A percentile compares a stretch with the other conserved stretches of the same genome.
Conservation (phyloP, 257 asterid species). For the Capsicum chinense region DNA sequence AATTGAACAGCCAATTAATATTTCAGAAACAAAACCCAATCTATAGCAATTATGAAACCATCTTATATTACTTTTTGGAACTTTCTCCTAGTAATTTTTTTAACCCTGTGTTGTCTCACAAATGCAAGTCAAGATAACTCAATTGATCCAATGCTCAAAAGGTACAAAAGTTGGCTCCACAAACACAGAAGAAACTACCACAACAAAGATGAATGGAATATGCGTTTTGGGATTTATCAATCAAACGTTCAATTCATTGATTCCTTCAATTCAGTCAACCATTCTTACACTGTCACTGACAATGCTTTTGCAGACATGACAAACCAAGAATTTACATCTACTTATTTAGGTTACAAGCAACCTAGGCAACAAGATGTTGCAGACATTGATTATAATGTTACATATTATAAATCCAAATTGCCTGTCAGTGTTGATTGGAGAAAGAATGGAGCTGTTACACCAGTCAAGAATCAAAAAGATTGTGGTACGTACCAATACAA, state of each 20-base stretch:
- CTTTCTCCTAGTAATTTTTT: conserved; percentile 31
- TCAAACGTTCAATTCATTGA: conserved; percentile 55
- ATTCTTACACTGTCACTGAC: conserved; percentile 57
- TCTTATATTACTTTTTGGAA: conserved; percentile 29
- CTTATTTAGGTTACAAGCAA: conserved; percentile 52
- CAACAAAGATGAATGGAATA: conserved; percentile 53
- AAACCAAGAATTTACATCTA: conserved; percentile 58
- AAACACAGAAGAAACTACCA: conserved; percentile 42
- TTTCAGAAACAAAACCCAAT: not conserved
- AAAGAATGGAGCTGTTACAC: conserved; percentile 65
- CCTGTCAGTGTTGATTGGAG: conserved; percentile 68
- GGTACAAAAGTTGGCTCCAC: conserved; percentile 56
- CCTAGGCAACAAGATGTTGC: not conserved
- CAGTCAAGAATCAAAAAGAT: conserved; percentile 55
- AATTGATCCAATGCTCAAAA: conserved; percentile 36
- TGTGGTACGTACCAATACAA: conserved; percentile 54
- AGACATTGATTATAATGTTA: conserved; percentile 16
- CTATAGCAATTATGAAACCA: conserved; percentile 36
- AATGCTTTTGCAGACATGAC: conserved; percentile 76
- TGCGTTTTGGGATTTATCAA: conserved; percentile 62
- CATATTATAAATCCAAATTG: not conserved
- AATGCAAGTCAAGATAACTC: conserved; percentile 34
- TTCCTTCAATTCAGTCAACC: conserved; percentile 58
- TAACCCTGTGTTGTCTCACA: conserved; percentile 37
- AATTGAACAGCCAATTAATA: conserved; percentile 1